Evolutionary conservation across 352 stramenopile species (phyloP).

Genomic region (Pythium biforme): DNA sequence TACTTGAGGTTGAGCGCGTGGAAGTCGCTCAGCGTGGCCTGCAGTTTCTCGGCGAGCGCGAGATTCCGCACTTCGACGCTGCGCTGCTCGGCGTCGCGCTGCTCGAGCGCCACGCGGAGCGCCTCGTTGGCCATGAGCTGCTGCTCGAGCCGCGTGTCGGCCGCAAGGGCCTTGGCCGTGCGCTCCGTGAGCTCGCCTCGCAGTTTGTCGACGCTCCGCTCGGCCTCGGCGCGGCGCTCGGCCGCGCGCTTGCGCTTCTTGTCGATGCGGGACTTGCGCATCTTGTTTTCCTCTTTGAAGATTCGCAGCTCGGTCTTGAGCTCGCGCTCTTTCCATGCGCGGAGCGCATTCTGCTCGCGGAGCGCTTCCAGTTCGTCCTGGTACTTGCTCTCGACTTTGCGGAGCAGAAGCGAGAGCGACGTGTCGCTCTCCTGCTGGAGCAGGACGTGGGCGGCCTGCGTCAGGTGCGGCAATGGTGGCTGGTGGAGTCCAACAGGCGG

Average conservation of each 20-base stretch:
- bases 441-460: constrained; percentile 7
- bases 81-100: constrained; percentile 39
- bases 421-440: constrained; percentile 29
- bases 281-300: constrained; percentile 55
- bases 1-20: constrained; percentile 66
- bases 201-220: constrained; percentile 44
- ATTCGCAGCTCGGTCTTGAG: constrained; percentile 65
- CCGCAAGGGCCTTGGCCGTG: background rate
- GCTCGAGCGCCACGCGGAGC: constrained; percentile 25
- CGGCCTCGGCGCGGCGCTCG: constrained; percentile 62
- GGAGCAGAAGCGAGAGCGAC: constrained; percentile 69
- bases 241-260: constrained; percentile 70
- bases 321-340: constrained; percentile 70
- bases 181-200: constrained; percentile 34
- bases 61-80: constrained; percentile 47
- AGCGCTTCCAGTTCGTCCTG: constrained; percentile 75
- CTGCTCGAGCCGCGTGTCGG: constrained; percentile 17
- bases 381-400: constrained; percentile 78
- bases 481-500: background rate
- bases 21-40: constrained; percentile 61
- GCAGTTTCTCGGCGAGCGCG: constrained; percentile 56
- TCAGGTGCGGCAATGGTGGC: background rate
- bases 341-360: constrained; percentile 64
- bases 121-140: constrained; percentile 30
- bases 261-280: constrained; percentile 65